These are phyloP conservation scores for Westerdykella ornata DNA, from an alignment of 2,329 filamentous ascomycete species.

Conservation along the genomic window DNA sequence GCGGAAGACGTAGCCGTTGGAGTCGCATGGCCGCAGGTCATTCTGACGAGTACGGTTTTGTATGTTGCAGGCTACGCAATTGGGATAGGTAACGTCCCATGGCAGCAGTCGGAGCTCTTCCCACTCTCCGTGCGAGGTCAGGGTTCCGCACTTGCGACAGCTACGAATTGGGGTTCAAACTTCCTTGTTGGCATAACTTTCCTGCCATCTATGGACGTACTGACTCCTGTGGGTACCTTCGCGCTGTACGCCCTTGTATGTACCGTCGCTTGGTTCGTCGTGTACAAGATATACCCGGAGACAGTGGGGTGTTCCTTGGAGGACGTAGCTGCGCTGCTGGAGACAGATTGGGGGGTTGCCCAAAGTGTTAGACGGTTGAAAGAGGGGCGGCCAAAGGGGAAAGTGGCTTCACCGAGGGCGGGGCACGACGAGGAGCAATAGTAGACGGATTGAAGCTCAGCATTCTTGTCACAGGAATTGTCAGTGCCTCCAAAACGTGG, in stretches of 20 bases:
- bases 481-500: slow-evolving; percentile 28
- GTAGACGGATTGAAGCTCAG: no score
- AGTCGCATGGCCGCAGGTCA: slow-evolving; percentile 39
- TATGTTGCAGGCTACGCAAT: slow-evolving; percentile 84
- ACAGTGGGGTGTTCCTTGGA: slow-evolving; percentile 76
- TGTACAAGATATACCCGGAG: slow-evolving; percentile 78
- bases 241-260: slow-evolving; percentile 71
- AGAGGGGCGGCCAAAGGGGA: slow-evolving; percentile 5
- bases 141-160: slow-evolving; percentile 66
- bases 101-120: slow-evolving; percentile 93
- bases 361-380: slow-evolving; percentile 24
- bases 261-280: slow-evolving; percentile 55
- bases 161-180: slow-evolving; percentile 83
- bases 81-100: slow-evolving; percentile 86
- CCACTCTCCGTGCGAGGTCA: slow-evolving; percentile 66
- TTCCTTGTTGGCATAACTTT: slow-evolving; percentile 83
- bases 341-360: slow-evolving; percentile 61
- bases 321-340: slow-evolving; percentile 66
- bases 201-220: slow-evolving; percentile 71
- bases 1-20: slow-evolving; percentile 19
- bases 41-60: slow-evolving; percentile 69
- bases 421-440: not conserved
- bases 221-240: slow-evolving; percentile 74
- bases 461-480: no score
- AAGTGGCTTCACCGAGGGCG: not conserved